Evolutionary conservation across 352 stramenopile species (phyloP).

Genomic region (Phytopythium vexans): DNA sequence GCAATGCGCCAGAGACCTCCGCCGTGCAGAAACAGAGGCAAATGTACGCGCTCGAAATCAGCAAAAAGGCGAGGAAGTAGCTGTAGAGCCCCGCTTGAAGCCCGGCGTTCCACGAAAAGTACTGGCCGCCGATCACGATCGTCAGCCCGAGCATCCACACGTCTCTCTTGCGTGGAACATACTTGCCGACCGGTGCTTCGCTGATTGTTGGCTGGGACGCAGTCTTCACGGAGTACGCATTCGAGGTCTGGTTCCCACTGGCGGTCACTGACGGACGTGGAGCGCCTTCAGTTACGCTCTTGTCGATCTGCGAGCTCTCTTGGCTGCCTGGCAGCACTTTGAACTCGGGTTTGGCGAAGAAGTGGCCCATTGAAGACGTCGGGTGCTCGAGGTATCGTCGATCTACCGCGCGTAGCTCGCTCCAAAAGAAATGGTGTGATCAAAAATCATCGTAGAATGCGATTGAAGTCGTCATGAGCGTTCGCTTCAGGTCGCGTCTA

Average conservation of each 20-base stretch:
- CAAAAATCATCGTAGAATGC: no score
- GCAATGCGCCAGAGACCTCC: conserved; percentile 39
- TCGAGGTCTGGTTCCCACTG: conserved; percentile 1
- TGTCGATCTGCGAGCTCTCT: not conserved
- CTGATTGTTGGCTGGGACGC: not conserved
- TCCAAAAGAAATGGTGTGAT: no score
- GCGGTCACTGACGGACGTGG: not conserved
- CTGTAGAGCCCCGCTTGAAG: conserved; percentile 35
- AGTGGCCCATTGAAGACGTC: not conserved
- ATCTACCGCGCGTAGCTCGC: no score
- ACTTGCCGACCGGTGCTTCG: conserved; percentile 1
- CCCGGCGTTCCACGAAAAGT: conserved; percentile 47
- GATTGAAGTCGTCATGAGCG: no score
- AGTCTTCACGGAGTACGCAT: not conserved
- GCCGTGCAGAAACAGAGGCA: conserved; percentile 36
- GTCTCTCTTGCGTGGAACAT: conserved; percentile 28
- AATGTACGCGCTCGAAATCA: conserved; percentile 37
- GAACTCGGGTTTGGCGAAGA: conserved; percentile 2
- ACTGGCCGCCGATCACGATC: conserved; percentile 51
- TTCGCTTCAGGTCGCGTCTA: no score
- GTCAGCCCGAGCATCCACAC: conserved; percentile 50
- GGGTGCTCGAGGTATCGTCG: no score
- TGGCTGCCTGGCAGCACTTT: not conserved
- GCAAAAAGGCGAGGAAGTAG: conserved; percentile 32
- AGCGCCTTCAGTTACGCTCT: not conserved